These are phyloP conservation scores for Trichoderma endophyticum DNA, from an alignment of 2,329 filamentous ascomycete genomes.

Conservation along the genomic window DNA sequence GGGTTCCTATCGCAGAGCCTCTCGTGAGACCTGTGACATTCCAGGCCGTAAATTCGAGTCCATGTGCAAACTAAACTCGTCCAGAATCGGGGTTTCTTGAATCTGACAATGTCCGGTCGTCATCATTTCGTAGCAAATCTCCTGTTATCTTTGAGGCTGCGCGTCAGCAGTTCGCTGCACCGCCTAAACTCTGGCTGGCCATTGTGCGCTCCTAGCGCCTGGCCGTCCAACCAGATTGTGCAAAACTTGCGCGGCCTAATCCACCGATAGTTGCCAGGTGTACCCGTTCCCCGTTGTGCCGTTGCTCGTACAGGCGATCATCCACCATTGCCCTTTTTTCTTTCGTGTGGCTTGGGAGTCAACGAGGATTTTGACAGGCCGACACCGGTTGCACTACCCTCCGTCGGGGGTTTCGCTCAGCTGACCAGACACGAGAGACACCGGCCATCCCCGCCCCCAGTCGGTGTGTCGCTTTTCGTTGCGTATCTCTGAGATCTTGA, in stretches of 20 bases:
- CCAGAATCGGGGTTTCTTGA: neutral
- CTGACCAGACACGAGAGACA: conserved; percentile 24
- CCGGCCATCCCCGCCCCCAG: conserved; percentile 26
- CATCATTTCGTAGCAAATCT: neutral
- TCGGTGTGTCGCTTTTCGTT: conserved; percentile 28
- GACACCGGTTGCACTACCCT: conserved; percentile 16
- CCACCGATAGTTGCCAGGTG: conserved; percentile 23
- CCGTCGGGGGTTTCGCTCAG: conserved; percentile 17
- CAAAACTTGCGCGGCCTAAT: conserved; percentile 27
- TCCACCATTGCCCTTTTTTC: neutral
- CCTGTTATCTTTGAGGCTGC: neutral
- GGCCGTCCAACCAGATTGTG: conserved; percentile 28
- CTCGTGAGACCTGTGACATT: neutral
- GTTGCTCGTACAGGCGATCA: conserved; percentile 19
- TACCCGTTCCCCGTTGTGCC: conserved; percentile 17
- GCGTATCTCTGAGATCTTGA: neutral
- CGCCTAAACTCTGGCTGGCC: conserved; percentile 3
- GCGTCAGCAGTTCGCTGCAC: conserved; percentile 17
- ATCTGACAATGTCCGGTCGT: neutral
- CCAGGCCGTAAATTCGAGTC: neutral
- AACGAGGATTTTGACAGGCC: conserved; percentile 20
- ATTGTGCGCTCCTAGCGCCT: conserved; percentile 22
- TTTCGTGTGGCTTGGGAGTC: neutral
- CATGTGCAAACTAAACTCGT: neutral
- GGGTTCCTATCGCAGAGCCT: neutral